Evolutionary conservation across 495 filamentous ascomycete species (phyloP), one percentile per base, ranked within the genome.

Genomic region (Hyaloscypha finlandica): DNA sequence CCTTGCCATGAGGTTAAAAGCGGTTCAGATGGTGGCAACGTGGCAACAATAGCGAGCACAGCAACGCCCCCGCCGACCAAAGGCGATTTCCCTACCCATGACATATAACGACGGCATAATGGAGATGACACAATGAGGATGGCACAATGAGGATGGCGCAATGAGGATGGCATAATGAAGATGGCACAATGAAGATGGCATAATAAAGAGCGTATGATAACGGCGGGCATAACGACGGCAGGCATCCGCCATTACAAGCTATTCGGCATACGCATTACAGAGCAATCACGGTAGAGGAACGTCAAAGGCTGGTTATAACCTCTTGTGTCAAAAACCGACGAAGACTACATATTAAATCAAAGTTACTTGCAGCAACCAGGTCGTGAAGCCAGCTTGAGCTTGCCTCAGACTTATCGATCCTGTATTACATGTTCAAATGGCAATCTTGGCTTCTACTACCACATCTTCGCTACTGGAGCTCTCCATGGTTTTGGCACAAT

Each of bases 401-500:
- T 68, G 61, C 64, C 64, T 66, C 56, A 52, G 64, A 66, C 55
- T 59, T 6, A 68, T 68, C 33, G 70, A 74, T 66, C 29, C 63
- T 68, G 64, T 62, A 62, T 68, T 22, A 64, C 32, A 61, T 68
- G 66, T 48, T 39, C 70, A 61, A 68, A 72, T 61, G 25, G 60
- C 42, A 54, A 39, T 62, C 55, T 66, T 66, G 20, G 32, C 54
- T 33, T 65, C 64, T 48, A 61, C 66, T 61, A 68, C 25, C 20
- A 67, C 63, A 63, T 68, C 64, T n/a, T 19, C 64, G 57, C 72
- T 60, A 63, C 65, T 53, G 33, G 65, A 29, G 64, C 68, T 70
- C 59, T 72, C 59, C 22, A 65, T 70, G 62, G 72, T 69, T 51
- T 67, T 70, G 59, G 64, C 64, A 51, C 39, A 60, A 66, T 66